These are phyloP conservation scores for Acacia confusa DNA, from an alignment of 306 rosid genomes.

Conservation along the genomic window DNA sequence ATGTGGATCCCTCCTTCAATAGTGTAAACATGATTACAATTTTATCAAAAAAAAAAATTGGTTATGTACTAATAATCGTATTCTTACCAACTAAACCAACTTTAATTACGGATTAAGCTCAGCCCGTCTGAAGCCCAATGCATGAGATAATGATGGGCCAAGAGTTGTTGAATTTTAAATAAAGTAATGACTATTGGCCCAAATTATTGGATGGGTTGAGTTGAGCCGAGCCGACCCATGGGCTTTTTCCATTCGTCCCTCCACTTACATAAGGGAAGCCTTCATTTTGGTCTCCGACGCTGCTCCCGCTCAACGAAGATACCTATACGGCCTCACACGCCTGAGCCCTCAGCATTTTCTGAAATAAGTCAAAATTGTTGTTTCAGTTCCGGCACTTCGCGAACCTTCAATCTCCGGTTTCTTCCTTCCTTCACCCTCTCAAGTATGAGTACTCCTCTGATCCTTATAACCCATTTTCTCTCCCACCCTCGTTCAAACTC, in stretches of 20 bases:
- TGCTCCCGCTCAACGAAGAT: background rate
- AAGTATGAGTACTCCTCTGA: background rate
- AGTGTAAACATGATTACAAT: too few relatives aligned
- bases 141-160: background rate
- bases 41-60: too few relatives aligned
- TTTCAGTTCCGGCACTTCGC: background rate
- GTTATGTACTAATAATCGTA: too few relatives aligned
- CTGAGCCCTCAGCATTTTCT: background rate
- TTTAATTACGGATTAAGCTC: background rate
- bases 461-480: background rate
- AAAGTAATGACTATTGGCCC: background rate
- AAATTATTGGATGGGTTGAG: background rate
- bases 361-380: constrained; percentile 1
- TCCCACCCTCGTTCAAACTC: background rate
- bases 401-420: background rate
- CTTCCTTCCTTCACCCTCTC: background rate
- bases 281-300: background rate
- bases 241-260: background rate
- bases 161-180: background rate
- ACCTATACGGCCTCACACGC: background rate
- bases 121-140: background rate
- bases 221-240: background rate
- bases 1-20: too few relatives aligned
- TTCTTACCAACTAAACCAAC: background rate
- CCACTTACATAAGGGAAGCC: background rate